Evolutionary conservation across 306 rosid genomes (phyloP).

Genomic region (Trifolium dubium): DNA sequence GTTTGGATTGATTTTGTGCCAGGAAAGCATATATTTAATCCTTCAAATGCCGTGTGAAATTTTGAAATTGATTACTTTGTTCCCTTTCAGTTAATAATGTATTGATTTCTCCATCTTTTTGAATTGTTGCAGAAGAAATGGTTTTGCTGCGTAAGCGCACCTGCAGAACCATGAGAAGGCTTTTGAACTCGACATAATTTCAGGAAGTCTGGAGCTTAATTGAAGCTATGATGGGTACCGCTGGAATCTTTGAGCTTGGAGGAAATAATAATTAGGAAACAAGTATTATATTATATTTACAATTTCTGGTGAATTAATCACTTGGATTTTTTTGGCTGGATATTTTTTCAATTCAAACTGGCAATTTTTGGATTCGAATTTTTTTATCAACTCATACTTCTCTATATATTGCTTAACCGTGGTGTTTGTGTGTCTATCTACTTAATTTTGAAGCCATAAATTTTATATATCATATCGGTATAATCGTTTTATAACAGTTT

Average conservation of each 20-base stretch:
- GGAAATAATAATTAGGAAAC: constrained; percentile 35
- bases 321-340: constrained; percentile 29
- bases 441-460: constrained; percentile 3
- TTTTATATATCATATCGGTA: background rate
- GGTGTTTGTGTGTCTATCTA: constrained; percentile 12
- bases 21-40: too few species aligned
- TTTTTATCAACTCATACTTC: background rate
- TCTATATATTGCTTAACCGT: background rate
- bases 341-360: constrained; percentile 26
- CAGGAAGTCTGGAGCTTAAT: constrained; percentile 63
- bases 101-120: constrained; percentile 5
- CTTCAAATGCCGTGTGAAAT: too few species aligned
- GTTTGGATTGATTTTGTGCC: too few species aligned
- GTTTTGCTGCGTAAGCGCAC: constrained; percentile 69
- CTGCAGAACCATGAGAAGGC: constrained; percentile 58
- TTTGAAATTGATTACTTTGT: background rate
- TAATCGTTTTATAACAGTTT: constrained; percentile 8
- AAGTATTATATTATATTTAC: constrained; percentile 20
- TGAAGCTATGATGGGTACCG: constrained; percentile 59
- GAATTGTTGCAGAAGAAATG: constrained; percentile 68
- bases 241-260: constrained; percentile 49
- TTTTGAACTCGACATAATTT: constrained; percentile 39
- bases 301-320: constrained; percentile 31
- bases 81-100: background rate
- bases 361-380: constrained; percentile 11